Base-by-base conservation (phyloP, 257 asterid species). In the Solanum sejunctum region DNA sequence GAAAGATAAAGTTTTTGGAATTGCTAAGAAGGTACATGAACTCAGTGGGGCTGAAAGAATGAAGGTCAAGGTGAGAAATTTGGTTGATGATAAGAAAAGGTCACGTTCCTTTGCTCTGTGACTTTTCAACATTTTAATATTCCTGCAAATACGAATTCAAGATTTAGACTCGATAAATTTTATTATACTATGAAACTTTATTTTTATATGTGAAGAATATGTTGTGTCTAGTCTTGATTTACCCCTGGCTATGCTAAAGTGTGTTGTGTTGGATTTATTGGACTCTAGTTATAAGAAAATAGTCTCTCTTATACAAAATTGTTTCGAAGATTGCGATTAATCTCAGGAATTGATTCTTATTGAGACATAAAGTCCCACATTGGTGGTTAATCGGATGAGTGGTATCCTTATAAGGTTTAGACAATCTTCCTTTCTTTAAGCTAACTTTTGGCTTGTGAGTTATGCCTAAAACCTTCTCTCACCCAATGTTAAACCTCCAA, bases 21-120 rank as follows among this genome's bases (percentile, higher is more conserved):
- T 91, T 51, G 91, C 89, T 12, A 83, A 84, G 72, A 88, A 85
- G 70, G 87, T 91, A 2, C 91, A 84, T 36, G 86, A 84, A 80
- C 77, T 91, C 43, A 87, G 88, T 86, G 93, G 92, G 20, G 93
- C 93, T 69, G 81, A 41, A 52, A 85, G 57, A 85, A 87, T 91
- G 5, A 91, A 85, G 81, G 91, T 92, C 60, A 89, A 88, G 84
- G 81, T 83, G 13, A 83, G 64, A 63, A 83, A 83, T 36, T 26
- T 54, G 43, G 85, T 86, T 56, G 84, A 54, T 45, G 81, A 23
- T 26, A 83, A 20, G 63, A 28, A 32, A 12, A 21, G 83, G 47
- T 78, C 82, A 10, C 84, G 55, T 1, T 83, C 82, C 61, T 36
- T 61, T 55, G 84, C 81, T 26, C 10, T 77, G 10, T 72, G 56